phyloP scores from a whole-genome alignment of 768 basidiomycete genomes.

The Boletus pseudopeckii region DNA sequence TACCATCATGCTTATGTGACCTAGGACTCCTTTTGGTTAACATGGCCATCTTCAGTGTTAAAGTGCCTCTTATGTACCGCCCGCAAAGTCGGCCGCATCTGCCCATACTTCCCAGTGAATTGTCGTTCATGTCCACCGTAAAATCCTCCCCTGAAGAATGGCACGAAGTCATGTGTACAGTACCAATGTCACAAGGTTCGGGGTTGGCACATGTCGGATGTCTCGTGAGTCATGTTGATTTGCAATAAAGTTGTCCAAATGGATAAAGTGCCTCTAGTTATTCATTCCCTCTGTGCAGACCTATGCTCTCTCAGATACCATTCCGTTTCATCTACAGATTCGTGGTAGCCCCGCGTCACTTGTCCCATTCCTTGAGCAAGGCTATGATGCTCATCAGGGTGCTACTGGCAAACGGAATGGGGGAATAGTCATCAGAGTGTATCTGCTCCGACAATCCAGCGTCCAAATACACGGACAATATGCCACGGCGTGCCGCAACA shows the following conservation, averaged over 20 bases:
- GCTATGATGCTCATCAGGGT: neutral
- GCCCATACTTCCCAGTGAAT: slow-evolving; percentile 44
- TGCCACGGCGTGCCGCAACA: slow-evolving; percentile 12
- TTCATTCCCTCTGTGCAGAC: slow-evolving; percentile 56
- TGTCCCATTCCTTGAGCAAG: slow-evolving; percentile 39
- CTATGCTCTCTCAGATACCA: slow-evolving; percentile 51
- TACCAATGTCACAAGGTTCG: slow-evolving; percentile 38
- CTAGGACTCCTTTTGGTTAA: neutral
- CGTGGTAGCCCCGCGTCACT: slow-evolving; percentile 45
- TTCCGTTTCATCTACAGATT: slow-evolving; percentile 66
- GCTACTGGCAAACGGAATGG: slow-evolving; percentile 2
- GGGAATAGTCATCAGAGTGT: slow-evolving; percentile 41
- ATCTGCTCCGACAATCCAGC: slow-evolving; percentile 48
- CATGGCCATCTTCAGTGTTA: slow-evolving; percentile 35
- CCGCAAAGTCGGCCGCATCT: slow-evolving; percentile 55
- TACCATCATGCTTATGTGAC: neutral
- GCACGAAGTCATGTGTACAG: slow-evolving; percentile 46
- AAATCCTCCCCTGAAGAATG: slow-evolving; percentile 68
- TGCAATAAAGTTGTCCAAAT: neutral
- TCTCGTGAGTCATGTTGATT: slow-evolving; percentile 41
- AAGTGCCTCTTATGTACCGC: slow-evolving; percentile 47
- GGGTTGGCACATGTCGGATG: slow-evolving; percentile 41
- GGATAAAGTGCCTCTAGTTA: slow-evolving; percentile 36
- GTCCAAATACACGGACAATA: slow-evolving; percentile 31
- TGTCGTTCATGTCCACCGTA: slow-evolving; percentile 53